Base-by-base conservation (phyloP, 495 filamentous ascomycete species). In the Penicillium longicatenatum region DNA sequence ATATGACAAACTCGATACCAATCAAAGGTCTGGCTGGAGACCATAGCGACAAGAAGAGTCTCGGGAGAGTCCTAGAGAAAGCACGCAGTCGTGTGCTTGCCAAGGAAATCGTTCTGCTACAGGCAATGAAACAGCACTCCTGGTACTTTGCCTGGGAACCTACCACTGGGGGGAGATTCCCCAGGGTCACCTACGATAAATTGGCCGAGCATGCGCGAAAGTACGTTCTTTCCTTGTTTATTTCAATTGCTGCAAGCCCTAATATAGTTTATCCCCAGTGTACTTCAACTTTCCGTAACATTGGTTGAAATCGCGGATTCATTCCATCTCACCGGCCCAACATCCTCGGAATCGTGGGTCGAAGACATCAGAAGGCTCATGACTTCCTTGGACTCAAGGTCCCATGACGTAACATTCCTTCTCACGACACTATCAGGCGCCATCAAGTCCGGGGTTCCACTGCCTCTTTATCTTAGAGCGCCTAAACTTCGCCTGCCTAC, bases 1-100 rank as follows among this genome's bases (percentile, higher is more conserved):
- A 89, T 61, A 79, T 84, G 1, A 88, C 86, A 0, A 76, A 90
- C n/a, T 70, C 76, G 49, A 68, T 83, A 55, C 71, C 91, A 33
- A 71, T 73, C 53, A 80, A 77, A 26, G 76, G 77, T 7, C 82
- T 86, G 47, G 88, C 86, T n/a, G 76, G 86, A 47, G 58, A 70
- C 14, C 63, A 72, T 16, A 63, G 62, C 48, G 20, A 49, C 16
- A 50, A 35, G 12, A 1, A 53, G 67, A 9, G 64, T 58, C 0
- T 33, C 61, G 49, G 35, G 59, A 1, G 37, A 17, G 16, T 39
- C 37, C 63, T 71, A 3, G 60, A 68, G 51, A 53, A 31, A 0
- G 56, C 55, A 6, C 60, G 68, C 17, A 68, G 63, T 42, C 68
- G 60, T 6, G 50, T 72, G n/a, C 70, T 71, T 60, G 67, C 60